These are phyloP conservation scores for Coemansia erecta DNA, from an alignment of 192 early-diverging fungal species.

Conservation along the genomic window DNA sequence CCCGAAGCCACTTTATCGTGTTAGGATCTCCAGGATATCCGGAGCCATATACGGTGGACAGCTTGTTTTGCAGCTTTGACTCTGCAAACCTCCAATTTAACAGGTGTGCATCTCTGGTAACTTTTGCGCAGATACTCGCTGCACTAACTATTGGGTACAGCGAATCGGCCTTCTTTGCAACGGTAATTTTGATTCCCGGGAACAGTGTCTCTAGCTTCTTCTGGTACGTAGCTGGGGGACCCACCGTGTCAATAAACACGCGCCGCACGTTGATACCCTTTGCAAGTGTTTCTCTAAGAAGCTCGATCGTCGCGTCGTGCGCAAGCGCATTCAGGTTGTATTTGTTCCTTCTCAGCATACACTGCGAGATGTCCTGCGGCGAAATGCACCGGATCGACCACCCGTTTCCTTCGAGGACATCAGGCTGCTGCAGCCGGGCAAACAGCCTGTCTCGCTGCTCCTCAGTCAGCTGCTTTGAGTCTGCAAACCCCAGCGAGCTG, in stretches of 20 bases:
- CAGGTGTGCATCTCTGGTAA: conserved; percentile 51
- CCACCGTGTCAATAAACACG: conserved; percentile 96
- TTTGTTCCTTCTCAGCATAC: conserved; percentile 82
- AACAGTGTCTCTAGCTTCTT: conserved; percentile 72
- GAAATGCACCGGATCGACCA: conserved; percentile 83
- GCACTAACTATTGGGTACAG: conserved; percentile 93
- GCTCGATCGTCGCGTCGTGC: conserved; percentile 87
- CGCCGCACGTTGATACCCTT: conserved; percentile 63
- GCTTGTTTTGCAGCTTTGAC: conserved; percentile 22
- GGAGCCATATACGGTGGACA: conserved; percentile 73
- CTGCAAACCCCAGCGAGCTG: conserved; percentile 78
- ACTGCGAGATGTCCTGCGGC: conserved; percentile 88
- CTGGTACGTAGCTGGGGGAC: conserved; percentile 84
- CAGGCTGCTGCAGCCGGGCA: conserved; percentile 50
- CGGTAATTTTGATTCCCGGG: conserved; percentile 74
- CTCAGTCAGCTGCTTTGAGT: conserved; percentile 93
- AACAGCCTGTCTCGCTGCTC: conserved; percentile 71
- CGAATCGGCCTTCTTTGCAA: conserved; percentile 93
- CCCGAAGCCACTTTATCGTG: conserved; percentile 81
- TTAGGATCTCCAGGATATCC: conserved; percentile 92
- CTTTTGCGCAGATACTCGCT: conserved; percentile 95
- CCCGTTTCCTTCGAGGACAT: conserved; percentile 64
- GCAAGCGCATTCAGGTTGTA: conserved; percentile 93
- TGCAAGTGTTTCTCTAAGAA: conserved; percentile 68
- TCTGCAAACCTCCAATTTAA: conserved; percentile 50